A percentile compares a stretch with the other conserved stretches of the same genome.
phyloP scores from a whole-genome alignment of 768 basidiomycete genomes.

The Russula emetica region DNA sequence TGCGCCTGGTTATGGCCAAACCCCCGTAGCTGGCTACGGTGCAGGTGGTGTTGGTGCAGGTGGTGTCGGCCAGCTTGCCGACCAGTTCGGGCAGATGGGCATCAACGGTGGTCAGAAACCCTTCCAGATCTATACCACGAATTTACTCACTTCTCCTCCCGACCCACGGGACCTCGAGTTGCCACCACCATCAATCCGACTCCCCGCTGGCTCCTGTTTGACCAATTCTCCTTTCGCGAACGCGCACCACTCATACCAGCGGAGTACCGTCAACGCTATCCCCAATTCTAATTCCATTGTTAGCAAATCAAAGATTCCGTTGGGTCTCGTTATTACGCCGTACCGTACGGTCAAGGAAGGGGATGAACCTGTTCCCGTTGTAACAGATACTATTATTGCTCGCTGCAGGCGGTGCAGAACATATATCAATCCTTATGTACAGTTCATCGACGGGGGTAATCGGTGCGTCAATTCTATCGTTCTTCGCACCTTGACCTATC shows the following conservation, averaged over 20 bases:
- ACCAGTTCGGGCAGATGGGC: constrained; percentile 89
- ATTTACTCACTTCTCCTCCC: constrained; percentile 88
- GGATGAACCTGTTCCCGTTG: constrained; percentile 45
- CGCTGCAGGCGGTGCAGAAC: constrained; percentile 51
- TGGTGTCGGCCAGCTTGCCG: constrained; percentile 65
- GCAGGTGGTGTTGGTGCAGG: constrained; percentile 45
- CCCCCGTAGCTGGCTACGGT: constrained; percentile 39
- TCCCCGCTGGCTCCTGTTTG: constrained; percentile 80
- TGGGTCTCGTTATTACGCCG: constrained; percentile 48
- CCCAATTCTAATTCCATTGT: constrained; percentile 26
- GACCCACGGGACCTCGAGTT: constrained; percentile 79
- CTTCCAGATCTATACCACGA: constrained; percentile 78
- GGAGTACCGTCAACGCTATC: constrained; percentile 51
- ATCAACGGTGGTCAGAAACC: constrained; percentile 62
- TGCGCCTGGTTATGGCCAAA: constrained; percentile 43
- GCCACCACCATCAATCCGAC: constrained; percentile 83
- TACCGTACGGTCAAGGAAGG: constrained; percentile 47
- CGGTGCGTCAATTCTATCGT: constrained; percentile 45
- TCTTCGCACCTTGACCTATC: constrained; percentile 4
- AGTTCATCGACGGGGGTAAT: constrained; percentile 90
- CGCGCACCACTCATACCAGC: constrained; percentile 87
- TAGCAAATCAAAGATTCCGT: constrained; percentile 47
- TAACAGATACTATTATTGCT: constrained; percentile 50
- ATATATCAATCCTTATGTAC: constrained; percentile 54
- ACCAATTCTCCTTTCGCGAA: constrained; percentile 79